Percentiles rank a stretch among this genome's conserved stretches.
Conservation (phyloP, 768 basidiomycete species). For the Serpula lacrymans region DNA sequence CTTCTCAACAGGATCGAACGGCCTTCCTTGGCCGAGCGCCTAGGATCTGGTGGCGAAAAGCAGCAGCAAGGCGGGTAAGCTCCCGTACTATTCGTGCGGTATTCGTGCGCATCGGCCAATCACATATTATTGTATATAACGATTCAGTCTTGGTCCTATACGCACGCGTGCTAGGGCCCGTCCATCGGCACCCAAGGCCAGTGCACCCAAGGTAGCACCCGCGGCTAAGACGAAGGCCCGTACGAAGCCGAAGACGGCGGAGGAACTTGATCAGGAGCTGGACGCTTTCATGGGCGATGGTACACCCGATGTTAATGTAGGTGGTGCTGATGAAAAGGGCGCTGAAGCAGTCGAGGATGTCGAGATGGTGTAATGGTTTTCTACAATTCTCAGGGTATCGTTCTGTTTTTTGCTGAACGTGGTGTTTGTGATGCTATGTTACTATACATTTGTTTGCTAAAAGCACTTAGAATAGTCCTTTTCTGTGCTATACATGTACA, state of each 20-base stretch:
- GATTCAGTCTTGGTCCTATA: constrained; percentile 39
- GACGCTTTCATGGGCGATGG: constrained; percentile 81
- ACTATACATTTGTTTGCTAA: no score
- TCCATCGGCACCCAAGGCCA: constrained; percentile 15
- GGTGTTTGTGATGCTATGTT: no score
- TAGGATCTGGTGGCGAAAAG: constrained; percentile 41
- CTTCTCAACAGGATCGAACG: constrained; percentile 76
- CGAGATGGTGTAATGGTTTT: constrained; percentile 43
- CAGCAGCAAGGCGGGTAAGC: constrained; percentile 15
- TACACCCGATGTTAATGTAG: constrained; percentile 15
- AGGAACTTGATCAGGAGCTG: constrained; percentile 84
- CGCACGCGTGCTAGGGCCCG: constrained; percentile 33
- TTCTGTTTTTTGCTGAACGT: no score
- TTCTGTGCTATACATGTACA: no score
- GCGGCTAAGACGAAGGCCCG: constrained; percentile 26
- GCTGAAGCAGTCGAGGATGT: constrained; percentile 39
- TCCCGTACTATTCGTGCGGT: not conserved
- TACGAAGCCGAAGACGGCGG: constrained; percentile 68
- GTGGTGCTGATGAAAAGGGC: constrained; percentile 11
- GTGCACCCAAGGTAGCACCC: no score
- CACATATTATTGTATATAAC: no score
- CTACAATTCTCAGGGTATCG: not conserved
- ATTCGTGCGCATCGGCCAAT: not conserved
- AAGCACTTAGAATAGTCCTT: no score
- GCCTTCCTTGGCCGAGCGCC: constrained; percentile 63